A percentile compares a stretch with the other conserved stretches of the same genome.
Evolutionary conservation across 148 eudicot species (phyloP).

Genomic region (Amaranthus hypochondriacus): DNA sequence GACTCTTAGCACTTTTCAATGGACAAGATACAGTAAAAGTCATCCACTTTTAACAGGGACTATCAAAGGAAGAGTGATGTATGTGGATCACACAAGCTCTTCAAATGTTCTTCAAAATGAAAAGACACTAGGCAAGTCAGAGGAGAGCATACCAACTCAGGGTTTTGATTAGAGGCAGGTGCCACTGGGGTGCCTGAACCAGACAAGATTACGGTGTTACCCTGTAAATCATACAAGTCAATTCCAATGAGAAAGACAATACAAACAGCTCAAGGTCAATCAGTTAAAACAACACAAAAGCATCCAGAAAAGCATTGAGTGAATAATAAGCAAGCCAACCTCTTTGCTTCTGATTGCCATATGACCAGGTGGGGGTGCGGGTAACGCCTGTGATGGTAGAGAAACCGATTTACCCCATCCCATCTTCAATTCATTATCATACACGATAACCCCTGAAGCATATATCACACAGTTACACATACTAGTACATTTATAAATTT

Average conservation of each 20-base stretch:
- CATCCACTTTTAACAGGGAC: no score
- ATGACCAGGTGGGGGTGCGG: conserved; percentile 99
- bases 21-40: no score
- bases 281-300: not conserved
- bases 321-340: conserved; percentile 40
- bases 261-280: not conserved
- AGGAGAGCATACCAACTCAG: conserved; percentile 65
- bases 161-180: conserved; percentile 77
- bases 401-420: conserved; percentile 99
- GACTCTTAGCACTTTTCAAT: no score
- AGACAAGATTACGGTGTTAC: conserved; percentile 83
- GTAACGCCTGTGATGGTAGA: conserved; percentile 95
- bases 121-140: not conserved
- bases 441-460: conserved; percentile 79
- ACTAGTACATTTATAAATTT: no score
- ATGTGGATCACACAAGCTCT: not conserved
- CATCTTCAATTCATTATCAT: conserved; percentile 92
- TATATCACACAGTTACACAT: not conserved
- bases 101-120: not conserved
- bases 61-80: no score
- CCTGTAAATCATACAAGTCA: conserved; percentile 43
- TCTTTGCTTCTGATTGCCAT: conserved; percentile 99
- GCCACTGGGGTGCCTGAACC: conserved; percentile 96
- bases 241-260: conserved; percentile 9
- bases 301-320: not conserved